These are phyloP conservation scores for Erythrophleum ivorense DNA, from an alignment of 331 rosid genomes.

Conservation along the genomic window DNA sequence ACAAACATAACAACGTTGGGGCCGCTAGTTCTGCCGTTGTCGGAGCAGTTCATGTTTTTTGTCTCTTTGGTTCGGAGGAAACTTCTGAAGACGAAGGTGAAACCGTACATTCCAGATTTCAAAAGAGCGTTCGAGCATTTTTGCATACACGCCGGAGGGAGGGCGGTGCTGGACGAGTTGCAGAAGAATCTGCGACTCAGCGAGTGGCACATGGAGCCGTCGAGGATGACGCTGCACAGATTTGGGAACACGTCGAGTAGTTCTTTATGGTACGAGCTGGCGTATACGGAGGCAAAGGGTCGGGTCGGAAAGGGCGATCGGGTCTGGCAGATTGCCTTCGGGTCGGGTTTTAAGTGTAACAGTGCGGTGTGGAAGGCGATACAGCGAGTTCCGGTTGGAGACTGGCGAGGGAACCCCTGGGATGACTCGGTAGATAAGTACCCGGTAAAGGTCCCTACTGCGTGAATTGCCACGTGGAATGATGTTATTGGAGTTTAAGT, in stretches of 20 bases:
- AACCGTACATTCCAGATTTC: conserved; percentile 89
- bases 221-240: conserved; percentile 86
- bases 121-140: conserved; percentile 91
- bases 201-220: conserved; percentile 96
- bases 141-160: conserved; percentile 92
- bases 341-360: conserved; percentile 92
- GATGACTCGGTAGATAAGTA: conserved; percentile 60
- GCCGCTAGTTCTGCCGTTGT: conserved; percentile 76
- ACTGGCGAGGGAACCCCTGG: conserved; percentile 79
- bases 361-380: conserved; percentile 85
- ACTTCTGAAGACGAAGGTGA: conserved; percentile 50
- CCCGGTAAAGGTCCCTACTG: conserved; percentile 53
- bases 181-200: conserved; percentile 77
- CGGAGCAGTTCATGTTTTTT: conserved; percentile 75
- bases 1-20: conserved; percentile 86
- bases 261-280: conserved; percentile 89
- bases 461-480: conserved; percentile 8
- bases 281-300: conserved; percentile 85
- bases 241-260: conserved; percentile 96
- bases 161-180: conserved; percentile 83
- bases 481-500: neutral
- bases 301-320: conserved; percentile 65
- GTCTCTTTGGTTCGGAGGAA: conserved; percentile 61
- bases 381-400: conserved; percentile 41
- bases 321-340: conserved; percentile 90